Percentiles rank a stretch among this genome's conserved stretches.
Evolutionary conservation across 495 filamentous ascomycete species (phyloP).

Genomic region (Podospora sp.): DNA sequence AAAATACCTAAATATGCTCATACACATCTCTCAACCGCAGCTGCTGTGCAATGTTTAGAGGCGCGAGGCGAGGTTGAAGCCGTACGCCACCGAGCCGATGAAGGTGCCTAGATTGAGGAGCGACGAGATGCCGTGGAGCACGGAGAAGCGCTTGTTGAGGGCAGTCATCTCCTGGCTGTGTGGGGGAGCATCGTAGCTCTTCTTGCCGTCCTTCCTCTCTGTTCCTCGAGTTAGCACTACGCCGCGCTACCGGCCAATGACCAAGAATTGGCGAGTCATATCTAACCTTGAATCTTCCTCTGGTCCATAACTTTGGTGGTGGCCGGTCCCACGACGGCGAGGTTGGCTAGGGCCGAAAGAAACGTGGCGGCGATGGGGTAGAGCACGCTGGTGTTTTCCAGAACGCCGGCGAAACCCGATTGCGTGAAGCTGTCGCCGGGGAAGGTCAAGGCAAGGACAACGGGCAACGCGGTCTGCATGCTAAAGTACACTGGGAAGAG

Average conservation of each 20-base stretch:
- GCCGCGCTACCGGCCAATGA: not conserved
- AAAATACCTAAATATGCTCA: not conserved
- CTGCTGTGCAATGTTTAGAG: conserved; percentile 32
- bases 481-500: conserved; percentile 88
- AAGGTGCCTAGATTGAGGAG: conserved; percentile 72
- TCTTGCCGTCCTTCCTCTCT: conserved; percentile 73
- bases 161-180: conserved; percentile 79
- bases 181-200: conserved; percentile 70
- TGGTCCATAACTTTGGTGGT: conserved; percentile 72
- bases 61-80: conserved; percentile 64
- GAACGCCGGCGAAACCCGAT: conserved; percentile 56
- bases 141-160: conserved; percentile 78
- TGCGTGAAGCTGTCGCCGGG: conserved; percentile 39
- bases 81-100: conserved; percentile 71
- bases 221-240: not conserved
- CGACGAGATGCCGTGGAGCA: conserved; percentile 76
- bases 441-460: conserved; percentile 77
- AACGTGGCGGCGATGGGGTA: conserved; percentile 68
- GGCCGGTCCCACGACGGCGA: conserved; percentile 66
- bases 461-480: conserved; percentile 73
- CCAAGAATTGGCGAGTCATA: not conserved
- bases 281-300: conserved; percentile 71
- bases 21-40: not conserved
- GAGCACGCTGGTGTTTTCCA: conserved; percentile 57
- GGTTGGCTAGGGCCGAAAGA: conserved; percentile 65